These are phyloP conservation scores for Eleusine indica DNA, from an alignment of 176 grass and related monocot species.

Conservation along the genomic window DNA sequence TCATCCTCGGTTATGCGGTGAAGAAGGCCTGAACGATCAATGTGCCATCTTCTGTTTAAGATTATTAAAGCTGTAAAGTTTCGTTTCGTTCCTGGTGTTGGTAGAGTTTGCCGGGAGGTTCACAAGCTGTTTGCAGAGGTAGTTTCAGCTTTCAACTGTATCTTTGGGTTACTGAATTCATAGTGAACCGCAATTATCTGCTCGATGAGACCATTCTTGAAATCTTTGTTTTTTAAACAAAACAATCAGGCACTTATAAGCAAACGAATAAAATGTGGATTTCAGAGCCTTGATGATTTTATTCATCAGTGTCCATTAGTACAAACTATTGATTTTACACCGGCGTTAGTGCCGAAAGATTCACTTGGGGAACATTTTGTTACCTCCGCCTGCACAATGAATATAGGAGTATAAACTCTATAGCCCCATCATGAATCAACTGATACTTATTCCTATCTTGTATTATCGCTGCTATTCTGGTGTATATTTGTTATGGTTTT, in stretches of 20 bases:
- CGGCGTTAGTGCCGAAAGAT: conserved; percentile 26
- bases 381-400: conserved; percentile 43
- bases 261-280: neutral
- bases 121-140: conserved; percentile 22
- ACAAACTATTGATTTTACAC: conserved; percentile 38
- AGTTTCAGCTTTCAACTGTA: neutral
- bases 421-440: conserved; percentile 46
- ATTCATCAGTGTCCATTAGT: conserved; percentile 25
- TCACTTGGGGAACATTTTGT: conserved; percentile 40
- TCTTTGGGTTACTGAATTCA: neutral
- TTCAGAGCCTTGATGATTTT: conserved; percentile 28
- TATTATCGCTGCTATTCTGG: conserved; percentile 46
- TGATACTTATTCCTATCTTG: conserved; percentile 35
- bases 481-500: conserved; percentile 47
- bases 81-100: neutral
- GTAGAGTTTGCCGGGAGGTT: conserved; percentile 28
- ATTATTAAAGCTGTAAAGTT: conserved; percentile 16
- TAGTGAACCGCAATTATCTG: neutral
- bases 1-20: conserved; percentile 58
- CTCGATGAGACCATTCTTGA: neutral
- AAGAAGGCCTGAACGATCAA: conserved; percentile 43
- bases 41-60: neutral
- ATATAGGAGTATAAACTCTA: conserved; percentile 55
- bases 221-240: neutral
- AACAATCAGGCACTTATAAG: neutral